A percentile compares a stretch with the other conserved stretches of the same genome.
Conservation (phyloP, 2,329 filamentous ascomycete genomes). For the Ceratocystis colombiana region DNA sequence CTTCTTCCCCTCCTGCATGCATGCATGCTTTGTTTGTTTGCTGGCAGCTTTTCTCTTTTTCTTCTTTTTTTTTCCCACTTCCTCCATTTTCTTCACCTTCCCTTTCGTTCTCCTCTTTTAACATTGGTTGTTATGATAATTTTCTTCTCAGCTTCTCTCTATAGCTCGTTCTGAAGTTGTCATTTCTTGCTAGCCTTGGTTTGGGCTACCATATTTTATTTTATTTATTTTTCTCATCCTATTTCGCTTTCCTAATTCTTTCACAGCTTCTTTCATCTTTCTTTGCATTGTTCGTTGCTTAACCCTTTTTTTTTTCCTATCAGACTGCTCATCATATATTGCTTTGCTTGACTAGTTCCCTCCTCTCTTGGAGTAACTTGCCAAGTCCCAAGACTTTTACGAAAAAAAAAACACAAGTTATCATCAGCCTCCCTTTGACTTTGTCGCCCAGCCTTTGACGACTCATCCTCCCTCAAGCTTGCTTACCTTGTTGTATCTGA, state of each 20-base stretch:
- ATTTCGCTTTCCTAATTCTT: slow-evolving; percentile 8
- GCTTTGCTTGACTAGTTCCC: not conserved
- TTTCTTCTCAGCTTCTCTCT: not conserved
- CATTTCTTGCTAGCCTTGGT: not conserved
- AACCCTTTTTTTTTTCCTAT: not conserved
- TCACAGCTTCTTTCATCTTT: slow-evolving; percentile 10
- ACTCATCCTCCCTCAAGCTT: slow-evolving; percentile 1
- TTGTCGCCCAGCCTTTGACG: slow-evolving; percentile 1
- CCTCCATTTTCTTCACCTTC: not conserved
- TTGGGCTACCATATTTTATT: not conserved
- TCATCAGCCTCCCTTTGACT: not conserved
- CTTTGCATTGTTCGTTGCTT: not conserved
- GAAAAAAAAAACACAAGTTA: not conserved
- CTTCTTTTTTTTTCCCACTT: slow-evolving; percentile 9
- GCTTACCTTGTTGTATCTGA: not conserved
- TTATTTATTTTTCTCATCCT: not conserved
- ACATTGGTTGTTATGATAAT: not conserved
- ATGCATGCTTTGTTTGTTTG: slow-evolving; percentile 8
- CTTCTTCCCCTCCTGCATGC: slow-evolving; percentile 11
- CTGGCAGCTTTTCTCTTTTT: slow-evolving; percentile 12
- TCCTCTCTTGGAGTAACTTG: not conserved
- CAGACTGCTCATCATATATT: not conserved
- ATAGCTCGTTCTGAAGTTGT: not conserved
- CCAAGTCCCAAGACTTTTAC: not conserved
- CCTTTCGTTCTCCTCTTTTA: slow-evolving; percentile 18